Evolutionary conservation across 192 early-diverging fungal genomes (phyloP), one percentile per base, ranked within the genome.

Genomic region (Pilaira anomala): DNA sequence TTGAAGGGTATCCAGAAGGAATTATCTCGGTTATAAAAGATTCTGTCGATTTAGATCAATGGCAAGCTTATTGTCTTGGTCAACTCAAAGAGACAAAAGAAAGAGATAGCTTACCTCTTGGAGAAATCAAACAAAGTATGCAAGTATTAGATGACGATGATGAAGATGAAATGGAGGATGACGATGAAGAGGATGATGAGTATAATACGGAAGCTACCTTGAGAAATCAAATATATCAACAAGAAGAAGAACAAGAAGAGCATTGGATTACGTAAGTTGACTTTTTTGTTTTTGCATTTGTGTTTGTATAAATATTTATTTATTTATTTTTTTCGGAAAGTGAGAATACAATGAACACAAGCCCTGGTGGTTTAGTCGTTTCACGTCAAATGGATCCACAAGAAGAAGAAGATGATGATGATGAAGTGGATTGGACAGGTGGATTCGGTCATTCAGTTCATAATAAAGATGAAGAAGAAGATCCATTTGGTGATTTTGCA

Each of bases 1-100:
- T 95, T 42, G 95, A 98, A 62, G 85, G 91, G 19, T 81, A 72
- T 51, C 71, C 66, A 39, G 69, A 72, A 59, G 55, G 48, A 12
- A 69, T 74, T 44, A 8, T 69, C 48, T 48, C 59, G 44, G 62
- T 78, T 62, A 61, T 51, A 29, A 28, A 49, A 5, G 78, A 78
- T 14, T 75, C 52, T 54, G 69, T 83, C 41, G 79, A 83, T 61
- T 70, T 79, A 7, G 76, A 76, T 9, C 69, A 72, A 13, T 85
- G 83, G 83, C 70, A 80, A 46, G 68, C 76, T 22, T 85, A 81
- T 62, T 80, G 81, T 28, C 40, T 48, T 26, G 48, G 60, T 14
- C 51, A 53, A 16, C 39, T 69, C 12, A 48, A 41, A 9, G 70
- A 59, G n/a, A 60, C 64, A 16, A 69, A 62, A 33, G 64, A 72